Evolutionary conservation across 192 early-diverging fungal species (phyloP), one percentile per base, ranked within the genome.

Genomic region (Bifiguratus adelaidae): DNA sequence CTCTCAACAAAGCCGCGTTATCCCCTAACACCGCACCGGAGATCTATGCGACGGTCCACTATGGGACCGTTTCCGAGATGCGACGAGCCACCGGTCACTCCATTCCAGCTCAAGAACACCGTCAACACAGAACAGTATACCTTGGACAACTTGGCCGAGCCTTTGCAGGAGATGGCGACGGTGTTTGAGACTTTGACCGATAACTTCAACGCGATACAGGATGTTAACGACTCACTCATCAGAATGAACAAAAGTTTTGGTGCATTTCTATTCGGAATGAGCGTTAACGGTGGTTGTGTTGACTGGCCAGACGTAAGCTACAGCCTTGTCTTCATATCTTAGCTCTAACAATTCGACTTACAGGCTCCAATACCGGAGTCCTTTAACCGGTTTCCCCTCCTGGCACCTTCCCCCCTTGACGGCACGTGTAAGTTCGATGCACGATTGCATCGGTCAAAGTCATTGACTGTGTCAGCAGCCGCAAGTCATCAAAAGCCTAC

Each of bases 211-310:
- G 23, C 35, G 21, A 16, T 62, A 19, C 50, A 55, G 16, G 11
- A 48, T 25, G 50, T 62, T n/a, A 41, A 55, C 13, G 33, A 50
- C 23, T 43, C 53, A 1, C 26, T 62, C 15, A 28, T 32, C 22
- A 34, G 30, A 18, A 55, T 62, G 20, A 62, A 62, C 45, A 30
- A 51, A 25, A 42, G 53, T 15, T 62, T 62, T 35, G 53, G 53
- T 28, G 53, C 48, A 16, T 62, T 62, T 43, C 27, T 62, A 32
- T 62, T 55, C 19, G 60, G 60, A 11, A 35, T 62, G 21, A 42
- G 48, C 20, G 53, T 48, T 15, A 56, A 47, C 26, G 49, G 48
- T 12, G 34, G 48, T n/a, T 40, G 41, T 4, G 28, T 62, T 7
- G 33, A 62, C 11, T 62, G 53, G 53, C 34, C 42, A 38, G 43